A percentile compares a stretch with the other conserved stretches of the same genome.
These are phyloP conservation scores for Crithidia thermophila DNA, from an alignment of 208 protist genomes.

Conservation along the genomic window DNA sequence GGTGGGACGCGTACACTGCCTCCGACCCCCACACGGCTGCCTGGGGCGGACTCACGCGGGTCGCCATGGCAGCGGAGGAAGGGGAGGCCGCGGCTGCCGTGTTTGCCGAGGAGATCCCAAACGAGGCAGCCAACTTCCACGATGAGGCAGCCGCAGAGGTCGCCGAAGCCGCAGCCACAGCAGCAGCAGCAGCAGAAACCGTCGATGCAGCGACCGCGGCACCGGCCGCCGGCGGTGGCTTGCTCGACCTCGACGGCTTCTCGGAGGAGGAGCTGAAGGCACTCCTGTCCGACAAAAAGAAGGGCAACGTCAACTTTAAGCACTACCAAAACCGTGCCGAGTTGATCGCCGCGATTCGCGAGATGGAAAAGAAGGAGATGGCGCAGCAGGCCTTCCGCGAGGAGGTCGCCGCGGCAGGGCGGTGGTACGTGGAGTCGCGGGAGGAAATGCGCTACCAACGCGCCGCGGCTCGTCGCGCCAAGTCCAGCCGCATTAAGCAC, in stretches of 20 bases:
- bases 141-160: slow-evolving; percentile 11
- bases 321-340: slow-evolving; percentile 23
- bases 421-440: slow-evolving; percentile 25
- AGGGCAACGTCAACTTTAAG: slow-evolving; percentile 31
- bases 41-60: background rate
- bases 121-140: background rate
- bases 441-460: slow-evolving; percentile 9
- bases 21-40: background rate
- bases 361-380: slow-evolving; percentile 21
- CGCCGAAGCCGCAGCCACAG: background rate
- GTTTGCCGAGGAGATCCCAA: background rate
- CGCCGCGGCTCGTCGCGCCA: background rate
- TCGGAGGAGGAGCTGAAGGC: slow-evolving; percentile 33
- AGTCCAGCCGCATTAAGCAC: slow-evolving; percentile 3
- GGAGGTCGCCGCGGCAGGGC: slow-evolving; percentile 15
- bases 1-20: background rate
- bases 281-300: slow-evolving; percentile 39
- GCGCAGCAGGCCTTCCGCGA: slow-evolving; percentile 25
- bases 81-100: background rate
- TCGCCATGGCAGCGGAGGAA: background rate
- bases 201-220: background rate
- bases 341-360: slow-evolving; percentile 23
- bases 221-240: background rate
- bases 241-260: slow-evolving; percentile 7
- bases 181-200: no score